Conservation (phyloP, 2,329 filamentous ascomycete genomes). For the Pseudopithomyces maydicus region DNA sequence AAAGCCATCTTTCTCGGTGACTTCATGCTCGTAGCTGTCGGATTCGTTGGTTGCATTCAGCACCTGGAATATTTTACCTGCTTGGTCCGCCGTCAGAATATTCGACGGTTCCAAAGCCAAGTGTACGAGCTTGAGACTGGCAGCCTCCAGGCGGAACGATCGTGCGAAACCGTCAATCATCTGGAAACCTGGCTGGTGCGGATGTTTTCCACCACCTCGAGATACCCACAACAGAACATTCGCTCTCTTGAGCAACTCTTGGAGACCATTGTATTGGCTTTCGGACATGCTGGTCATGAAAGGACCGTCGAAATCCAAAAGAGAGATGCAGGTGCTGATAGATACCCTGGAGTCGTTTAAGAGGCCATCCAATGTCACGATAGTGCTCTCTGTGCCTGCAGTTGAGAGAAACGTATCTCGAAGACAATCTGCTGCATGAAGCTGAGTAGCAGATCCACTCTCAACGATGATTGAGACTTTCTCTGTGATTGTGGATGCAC, state of each 20-base stretch:
- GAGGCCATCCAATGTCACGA: neutral
- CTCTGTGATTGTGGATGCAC: neutral
- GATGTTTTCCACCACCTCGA: neutral
- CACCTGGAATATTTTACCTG: neutral
- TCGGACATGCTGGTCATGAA: neutral
- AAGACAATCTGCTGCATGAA: neutral
- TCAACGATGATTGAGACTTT: neutral
- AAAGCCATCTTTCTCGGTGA: neutral
- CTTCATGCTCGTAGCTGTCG: neutral
- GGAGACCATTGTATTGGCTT: neutral
- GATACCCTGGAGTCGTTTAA: neutral
- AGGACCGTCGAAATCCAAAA: neutral
- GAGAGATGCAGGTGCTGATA: neutral
- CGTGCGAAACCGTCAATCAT: neutral
- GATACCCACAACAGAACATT: neutral
- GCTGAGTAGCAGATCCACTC: neutral
- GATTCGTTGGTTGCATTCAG: neutral
- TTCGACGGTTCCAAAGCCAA: neutral
- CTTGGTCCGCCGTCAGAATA: neutral
- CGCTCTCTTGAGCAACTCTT: neutral
- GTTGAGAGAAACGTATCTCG: neutral
- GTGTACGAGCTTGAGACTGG: neutral
- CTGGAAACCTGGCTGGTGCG: neutral
- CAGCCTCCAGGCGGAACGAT: neutral
- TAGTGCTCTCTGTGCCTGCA: neutral